phyloP scores from a whole-genome alignment of 257 asterid genomes.

The Nicotiana sylvestris region DNA sequence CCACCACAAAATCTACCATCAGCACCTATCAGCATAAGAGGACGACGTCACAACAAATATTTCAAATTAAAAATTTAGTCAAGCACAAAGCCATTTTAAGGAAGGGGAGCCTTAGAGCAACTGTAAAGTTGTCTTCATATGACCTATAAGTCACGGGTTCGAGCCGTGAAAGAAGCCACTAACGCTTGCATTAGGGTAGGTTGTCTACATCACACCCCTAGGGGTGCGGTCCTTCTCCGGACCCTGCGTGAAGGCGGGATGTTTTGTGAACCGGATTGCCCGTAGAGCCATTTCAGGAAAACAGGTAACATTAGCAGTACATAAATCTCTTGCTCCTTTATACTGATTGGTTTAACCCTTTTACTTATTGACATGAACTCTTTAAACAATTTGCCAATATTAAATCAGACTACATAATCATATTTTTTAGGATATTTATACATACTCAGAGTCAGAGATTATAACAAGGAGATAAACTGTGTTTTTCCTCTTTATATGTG shows the following conservation, averaged over 20 bases:
- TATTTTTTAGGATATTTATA: neutral
- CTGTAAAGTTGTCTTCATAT: no score
- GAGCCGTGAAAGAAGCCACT: no score
- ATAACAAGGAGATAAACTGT: neutral
- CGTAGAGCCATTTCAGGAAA: neutral
- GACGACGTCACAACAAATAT: neutral
- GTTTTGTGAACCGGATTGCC: no score
- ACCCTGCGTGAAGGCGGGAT: no score
- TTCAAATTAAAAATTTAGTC: neutral
- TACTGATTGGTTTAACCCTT: neutral
- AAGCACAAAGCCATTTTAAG: neutral
- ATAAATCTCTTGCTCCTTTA: neutral
- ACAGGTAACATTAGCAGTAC: neutral
- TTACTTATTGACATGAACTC: neutral
- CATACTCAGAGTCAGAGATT: neutral
- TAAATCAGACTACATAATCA: neutral
- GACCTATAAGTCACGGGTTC: no score
- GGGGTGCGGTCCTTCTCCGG: no score
- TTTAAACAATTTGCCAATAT: neutral
- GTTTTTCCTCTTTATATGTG: neutral
- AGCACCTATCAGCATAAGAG: neutral
- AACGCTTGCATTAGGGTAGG: no score
- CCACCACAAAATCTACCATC: conserved; percentile 16
- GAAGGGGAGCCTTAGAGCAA: no score
- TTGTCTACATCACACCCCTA: no score